These are phyloP conservation scores for Pseudogymnoascus sp. DNA, from an alignment of 2,329 filamentous ascomycete genomes.

Conservation along the genomic window DNA sequence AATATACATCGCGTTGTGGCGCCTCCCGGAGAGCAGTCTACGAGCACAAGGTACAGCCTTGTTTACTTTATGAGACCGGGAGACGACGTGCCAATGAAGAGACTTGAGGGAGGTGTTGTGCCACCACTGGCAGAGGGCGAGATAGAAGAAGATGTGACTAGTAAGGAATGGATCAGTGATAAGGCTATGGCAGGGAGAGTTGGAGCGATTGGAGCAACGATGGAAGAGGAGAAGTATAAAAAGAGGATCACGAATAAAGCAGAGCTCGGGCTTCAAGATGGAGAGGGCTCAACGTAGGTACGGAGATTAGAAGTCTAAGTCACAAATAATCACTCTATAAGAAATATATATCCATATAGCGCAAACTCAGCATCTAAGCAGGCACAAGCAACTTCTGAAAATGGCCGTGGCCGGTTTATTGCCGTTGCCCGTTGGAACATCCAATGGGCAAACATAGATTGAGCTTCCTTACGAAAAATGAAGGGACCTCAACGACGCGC, in stretches of 20 bases:
- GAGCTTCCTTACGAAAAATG: neutral
- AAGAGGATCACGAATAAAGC: conserved; percentile 5
- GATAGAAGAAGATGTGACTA: conserved; percentile 17
- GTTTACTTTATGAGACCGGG: conserved; percentile 47
- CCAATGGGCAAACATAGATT: neutral
- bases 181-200: conserved; percentile 7
- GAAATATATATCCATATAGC: neutral
- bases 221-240: conserved; percentile 5
- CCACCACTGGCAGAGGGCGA: conserved; percentile 16
- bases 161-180: conserved; percentile 21
- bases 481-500: neutral
- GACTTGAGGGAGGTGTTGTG: conserved; percentile 20
- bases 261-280: neutral
- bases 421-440: neutral
- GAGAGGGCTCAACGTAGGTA: neutral
- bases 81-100: conserved; percentile 32
- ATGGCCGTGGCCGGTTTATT: neutral
- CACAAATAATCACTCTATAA: neutral
- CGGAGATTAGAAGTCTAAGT: neutral
- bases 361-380: neutral
- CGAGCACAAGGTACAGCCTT: conserved; percentile 37
- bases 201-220: neutral
- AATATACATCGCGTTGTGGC: conserved; percentile 30
- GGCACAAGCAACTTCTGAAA: neutral
- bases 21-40: conserved; percentile 24